Evolutionary conservation across 208 protist species (phyloP).

Genomic region (Wallacemonas rigidus): DNA sequence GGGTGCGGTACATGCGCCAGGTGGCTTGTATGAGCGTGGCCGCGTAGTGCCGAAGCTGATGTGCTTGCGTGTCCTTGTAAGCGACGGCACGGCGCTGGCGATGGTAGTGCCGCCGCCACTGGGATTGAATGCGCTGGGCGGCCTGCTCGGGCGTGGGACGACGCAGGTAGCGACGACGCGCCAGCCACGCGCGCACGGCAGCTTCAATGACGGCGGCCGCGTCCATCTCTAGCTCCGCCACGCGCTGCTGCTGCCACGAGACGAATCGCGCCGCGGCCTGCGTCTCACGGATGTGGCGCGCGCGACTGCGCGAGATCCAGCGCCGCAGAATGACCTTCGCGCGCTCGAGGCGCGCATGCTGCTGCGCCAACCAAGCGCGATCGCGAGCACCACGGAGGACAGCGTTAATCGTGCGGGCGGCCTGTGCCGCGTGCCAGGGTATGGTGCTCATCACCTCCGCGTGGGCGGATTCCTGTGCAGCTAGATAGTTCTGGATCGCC

Average conservation of each 20-base stretch:
- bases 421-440: constrained; percentile 26
- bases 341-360: constrained; percentile 15
- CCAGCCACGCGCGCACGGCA: constrained; percentile 42
- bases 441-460: constrained; percentile 23
- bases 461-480: constrained; percentile 25
- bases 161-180: constrained; percentile 7
- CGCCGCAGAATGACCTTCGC: constrained; percentile 40
- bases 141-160: constrained; percentile 2
- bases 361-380: constrained; percentile 27
- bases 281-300: constrained; percentile 13
- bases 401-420: constrained; percentile 34
- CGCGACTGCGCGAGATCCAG: constrained; percentile 43
- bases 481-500: constrained; percentile 36
- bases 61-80: constrained; percentile 15
- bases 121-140: constrained; percentile 32
- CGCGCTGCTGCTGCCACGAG: constrained; percentile 26
- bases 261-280: constrained; percentile 32
- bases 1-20: constrained; percentile 50
- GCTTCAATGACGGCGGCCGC: constrained; percentile 56
- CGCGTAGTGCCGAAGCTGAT: constrained; percentile 28
- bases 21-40: constrained; percentile 63
- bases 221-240: constrained; percentile 55
- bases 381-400: constrained; percentile 53
- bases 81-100: background rate
- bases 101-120: constrained; percentile 31